Conservation (phyloP, 805 yeast genomes). For the Candida silvatica region DNA sequence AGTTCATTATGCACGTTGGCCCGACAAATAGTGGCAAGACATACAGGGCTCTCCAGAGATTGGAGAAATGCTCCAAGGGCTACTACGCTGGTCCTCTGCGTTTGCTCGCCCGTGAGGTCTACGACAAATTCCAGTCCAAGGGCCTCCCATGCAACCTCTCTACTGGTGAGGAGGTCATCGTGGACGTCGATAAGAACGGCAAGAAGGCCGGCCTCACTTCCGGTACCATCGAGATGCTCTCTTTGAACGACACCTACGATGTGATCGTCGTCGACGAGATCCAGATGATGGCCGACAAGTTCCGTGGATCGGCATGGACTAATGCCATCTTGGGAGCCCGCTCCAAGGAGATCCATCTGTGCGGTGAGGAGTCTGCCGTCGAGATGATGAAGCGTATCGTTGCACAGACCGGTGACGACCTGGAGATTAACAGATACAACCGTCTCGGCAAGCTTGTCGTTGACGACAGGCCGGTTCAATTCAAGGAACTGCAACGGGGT, state of each 20-base stretch:
- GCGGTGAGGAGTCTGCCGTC: slow-evolving; percentile 90
- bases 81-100: slow-evolving; percentile 94
- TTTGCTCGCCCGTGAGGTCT: slow-evolving; percentile 83
- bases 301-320: slow-evolving; percentile 93
- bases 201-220: slow-evolving; percentile 67
- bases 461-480: slow-evolving; percentile 30
- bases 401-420: slow-evolving; percentile 68
- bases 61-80: slow-evolving; percentile 63
- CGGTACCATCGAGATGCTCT: slow-evolving; percentile 92
- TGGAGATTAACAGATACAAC: slow-evolving; percentile 61
- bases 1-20: slow-evolving; percentile 88
- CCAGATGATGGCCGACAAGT: slow-evolving; percentile 80
- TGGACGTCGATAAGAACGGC: slow-evolving; percentile 61
- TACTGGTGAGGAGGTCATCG: slow-evolving; percentile 93
- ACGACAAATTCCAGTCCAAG: slow-evolving; percentile 64
- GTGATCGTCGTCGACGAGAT: slow-evolving; percentile 92
- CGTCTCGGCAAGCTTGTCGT: slow-evolving; percentile 68
- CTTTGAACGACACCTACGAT: slow-evolving; percentile 60
- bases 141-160: slow-evolving; percentile 71
- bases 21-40: slow-evolving; percentile 98
- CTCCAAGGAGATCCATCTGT: slow-evolving; percentile 80
- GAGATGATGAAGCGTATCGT: slow-evolving; percentile 53
- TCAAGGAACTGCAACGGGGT: slow-evolving; percentile 47
- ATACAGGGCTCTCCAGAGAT: slow-evolving; percentile 63
- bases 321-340: slow-evolving; percentile 79